Conservation (phyloP, 495 filamentous ascomycete species). For the Podospora bellae-mahoneyi region DNA sequence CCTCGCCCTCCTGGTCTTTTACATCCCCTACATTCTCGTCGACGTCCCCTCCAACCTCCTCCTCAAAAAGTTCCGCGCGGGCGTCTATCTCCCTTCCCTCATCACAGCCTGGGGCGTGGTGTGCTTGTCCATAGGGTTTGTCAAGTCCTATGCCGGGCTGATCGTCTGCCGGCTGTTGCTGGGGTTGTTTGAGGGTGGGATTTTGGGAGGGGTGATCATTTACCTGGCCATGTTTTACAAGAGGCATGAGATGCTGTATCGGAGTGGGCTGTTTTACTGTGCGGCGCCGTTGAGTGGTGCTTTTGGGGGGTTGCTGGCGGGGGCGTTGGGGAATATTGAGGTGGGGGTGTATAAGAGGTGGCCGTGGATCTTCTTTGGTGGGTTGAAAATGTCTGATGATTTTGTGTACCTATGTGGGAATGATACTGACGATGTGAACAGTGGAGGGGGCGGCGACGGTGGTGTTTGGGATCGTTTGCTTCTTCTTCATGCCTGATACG, state of each 20-base stretch:
- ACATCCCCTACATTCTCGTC: conserved; percentile 49
- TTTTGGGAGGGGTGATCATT: conserved; percentile 54
- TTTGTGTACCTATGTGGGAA: not conserved
- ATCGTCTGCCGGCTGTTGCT: conserved; percentile 56
- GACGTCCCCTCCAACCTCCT: conserved; percentile 60
- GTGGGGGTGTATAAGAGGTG: conserved; percentile 43
- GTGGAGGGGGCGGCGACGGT: conserved; percentile 45
- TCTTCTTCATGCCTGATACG: conserved; percentile 48
- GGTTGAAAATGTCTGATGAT: not conserved
- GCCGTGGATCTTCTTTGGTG: conserved; percentile 45
- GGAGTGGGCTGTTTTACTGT: conserved; percentile 59
- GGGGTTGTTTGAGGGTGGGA: conserved; percentile 60
- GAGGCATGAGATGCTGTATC: conserved; percentile 41
- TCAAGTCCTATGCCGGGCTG: conserved; percentile 52
- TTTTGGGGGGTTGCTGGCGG: conserved; percentile 63
- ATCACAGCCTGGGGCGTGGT: conserved; percentile 52
- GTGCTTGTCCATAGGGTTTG: conserved; percentile 54
- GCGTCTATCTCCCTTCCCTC: conserved; percentile 48
- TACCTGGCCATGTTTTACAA: conserved; percentile 51
- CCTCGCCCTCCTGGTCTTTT: conserved; percentile 47
- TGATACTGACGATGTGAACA: conserved; percentile 13
- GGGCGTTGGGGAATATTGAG: conserved; percentile 41
- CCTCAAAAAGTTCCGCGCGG: conserved; percentile 58
- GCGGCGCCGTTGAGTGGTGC: conserved; percentile 61
- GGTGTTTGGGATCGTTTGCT: conserved; percentile 38